A percentile compares a stretch with the other conserved stretches of the same genome.
phyloP scores from a whole-genome alignment of 2,329 filamentous ascomycete genomes.

The Colletotrichum sp. region DNA sequence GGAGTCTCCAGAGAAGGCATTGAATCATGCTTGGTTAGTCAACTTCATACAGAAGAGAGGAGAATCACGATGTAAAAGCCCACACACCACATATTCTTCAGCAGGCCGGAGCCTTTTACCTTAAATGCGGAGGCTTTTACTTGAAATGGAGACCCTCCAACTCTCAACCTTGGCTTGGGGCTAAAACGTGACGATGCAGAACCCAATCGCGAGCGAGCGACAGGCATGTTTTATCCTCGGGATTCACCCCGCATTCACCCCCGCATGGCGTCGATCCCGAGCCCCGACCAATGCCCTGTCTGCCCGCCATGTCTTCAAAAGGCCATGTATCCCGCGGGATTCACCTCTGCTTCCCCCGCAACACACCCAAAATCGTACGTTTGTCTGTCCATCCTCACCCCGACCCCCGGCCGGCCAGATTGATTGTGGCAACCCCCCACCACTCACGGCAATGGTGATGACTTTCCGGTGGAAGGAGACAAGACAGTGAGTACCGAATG shows the following conservation, averaged over 20 bases:
- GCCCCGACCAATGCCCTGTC: not conserved
- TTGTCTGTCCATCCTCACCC: not conserved
- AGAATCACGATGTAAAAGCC: not conserved
- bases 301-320: conserved; percentile 6
- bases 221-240: not conserved
- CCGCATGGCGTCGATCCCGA: conserved; percentile 7
- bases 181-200: not conserved
- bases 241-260: conserved; percentile 6
- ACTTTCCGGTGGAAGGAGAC: not conserved
- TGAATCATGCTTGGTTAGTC: not conserved
- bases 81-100: not conserved
- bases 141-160: not conserved
- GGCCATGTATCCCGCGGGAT: conserved; percentile 16
- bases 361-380: not conserved
- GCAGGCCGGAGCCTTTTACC: not conserved
- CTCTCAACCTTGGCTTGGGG: not conserved
- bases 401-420: not conserved
- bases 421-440: not conserved
- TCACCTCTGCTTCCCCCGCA: not conserved
- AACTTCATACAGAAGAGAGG: not conserved
- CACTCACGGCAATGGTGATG: not conserved
- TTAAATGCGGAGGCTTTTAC: not conserved
- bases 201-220: not conserved
- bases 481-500: not conserved
- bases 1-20: fast-evolving